Evolutionary conservation across 208 protist genomes (phyloP).

Genomic region (Acanthamoeba lenticulata): DNA sequence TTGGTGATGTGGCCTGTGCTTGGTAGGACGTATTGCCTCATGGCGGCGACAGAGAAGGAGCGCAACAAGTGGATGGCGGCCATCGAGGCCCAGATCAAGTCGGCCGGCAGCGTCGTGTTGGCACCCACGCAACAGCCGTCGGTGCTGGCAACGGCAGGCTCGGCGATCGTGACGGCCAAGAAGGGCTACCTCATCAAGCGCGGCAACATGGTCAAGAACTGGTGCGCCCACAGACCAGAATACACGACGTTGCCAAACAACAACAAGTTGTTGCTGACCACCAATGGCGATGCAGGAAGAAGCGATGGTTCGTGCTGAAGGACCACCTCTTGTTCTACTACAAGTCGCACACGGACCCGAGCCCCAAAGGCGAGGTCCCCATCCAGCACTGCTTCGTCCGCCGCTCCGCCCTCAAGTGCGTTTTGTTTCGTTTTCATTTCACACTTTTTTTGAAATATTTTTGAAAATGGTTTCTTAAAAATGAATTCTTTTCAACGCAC

Average conservation of each 20-base stretch:
- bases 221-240: not conserved
- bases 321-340: conserved; percentile 44
- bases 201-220: conserved; percentile 31
- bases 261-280: not conserved
- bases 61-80: not conserved
- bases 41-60: not conserved
- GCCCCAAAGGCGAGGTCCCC: conserved; percentile 22
- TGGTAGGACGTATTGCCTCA: not conserved
- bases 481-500: too few relatives aligned
- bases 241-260: not conserved
- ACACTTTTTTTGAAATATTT: too few relatives aligned
- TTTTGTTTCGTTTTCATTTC: not conserved
- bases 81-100: not conserved
- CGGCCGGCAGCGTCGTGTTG: not conserved
- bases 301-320: conserved; percentile 40
- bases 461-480: too few relatives aligned
- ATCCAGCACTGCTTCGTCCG: conserved; percentile 52
- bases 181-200: conserved; percentile 38
- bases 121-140: not conserved
- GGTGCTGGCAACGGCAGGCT: not conserved
- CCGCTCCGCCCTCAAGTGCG: not conserved
- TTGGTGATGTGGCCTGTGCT: too few relatives aligned
- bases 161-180: not conserved
- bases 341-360: conserved; percentile 12
- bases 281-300: conserved; percentile 5